Base-by-base conservation (phyloP, 768 basidiomycete genomes). In the Boletus barrowsii region DNA sequence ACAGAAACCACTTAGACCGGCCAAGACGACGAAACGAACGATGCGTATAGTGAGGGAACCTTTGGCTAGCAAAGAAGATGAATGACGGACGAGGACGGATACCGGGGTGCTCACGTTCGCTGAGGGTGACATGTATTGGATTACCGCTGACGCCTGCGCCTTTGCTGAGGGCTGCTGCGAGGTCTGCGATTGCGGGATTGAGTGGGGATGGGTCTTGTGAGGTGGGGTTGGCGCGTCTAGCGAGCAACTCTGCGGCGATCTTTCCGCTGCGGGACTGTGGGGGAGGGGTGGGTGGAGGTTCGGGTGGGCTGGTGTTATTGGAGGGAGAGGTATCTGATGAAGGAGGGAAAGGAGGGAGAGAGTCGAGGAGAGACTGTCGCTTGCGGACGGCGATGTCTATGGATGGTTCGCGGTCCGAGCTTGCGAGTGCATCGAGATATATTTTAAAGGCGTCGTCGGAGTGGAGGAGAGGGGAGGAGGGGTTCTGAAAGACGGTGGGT, bases 101-200 rank as follows among this genome's bases (percentile, higher is more conserved):
- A 6, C 0, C 10, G 54, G 17, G 54, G 24, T 17, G 78, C 87
- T 69, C 63, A 88, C 92, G 83, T 78, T 93, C 90, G 56, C 84
- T 83, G 59, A 94, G 80, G 24, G 90, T 80, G 37, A 94, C 93
- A 44, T 88, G 81, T 32, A 95, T 84, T 6, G 93, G 93, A 55
- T 81, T 81, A 0, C 69, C 69, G 32, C 67, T 74, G 18, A 75
- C 73, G 24, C 78, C 79, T 11, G 73, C 74, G 17, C 74, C 76
- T 47, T 73, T 66, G 54, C 74, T 68, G 45, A 79, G 64, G 22
- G 74, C 75, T 13, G 79, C 72, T 13, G 76, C 68, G 52, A 63
- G 72, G 54, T 74, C 82, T 42, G 72, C 71, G 49, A 79, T 64
- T 24, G 78, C 75, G 11, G 74, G 55, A 56, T 62, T 66, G 41